A percentile compares a stretch with the other conserved stretches of the same genome.
These are phyloP conservation scores for Hydnum rufescens DNA, from an alignment of 768 basidiomycete genomes.

Conservation along the genomic window DNA sequence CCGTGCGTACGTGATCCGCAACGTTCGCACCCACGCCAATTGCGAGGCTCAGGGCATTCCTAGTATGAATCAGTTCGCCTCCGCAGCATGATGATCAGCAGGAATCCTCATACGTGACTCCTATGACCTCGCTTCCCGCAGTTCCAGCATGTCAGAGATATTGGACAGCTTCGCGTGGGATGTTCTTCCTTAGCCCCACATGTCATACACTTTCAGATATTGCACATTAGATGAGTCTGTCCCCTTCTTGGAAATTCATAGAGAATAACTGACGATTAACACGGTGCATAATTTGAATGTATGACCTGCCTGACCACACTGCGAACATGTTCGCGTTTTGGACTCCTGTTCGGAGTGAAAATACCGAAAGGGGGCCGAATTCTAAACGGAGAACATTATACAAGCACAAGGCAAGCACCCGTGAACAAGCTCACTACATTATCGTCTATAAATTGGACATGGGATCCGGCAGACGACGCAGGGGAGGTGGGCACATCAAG, in stretches of 20 bases:
- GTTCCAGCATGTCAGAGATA: constrained; percentile 58
- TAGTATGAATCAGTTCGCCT: constrained; percentile 6
- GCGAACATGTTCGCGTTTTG: constrained; percentile 44
- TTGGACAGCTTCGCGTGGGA: constrained; percentile 54
- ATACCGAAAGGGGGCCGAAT: constrained; percentile 28
- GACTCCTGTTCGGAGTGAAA: constrained; percentile 29
- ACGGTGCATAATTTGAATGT: constrained; percentile 48
- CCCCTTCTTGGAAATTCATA: neutral
- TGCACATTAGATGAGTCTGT: neutral
- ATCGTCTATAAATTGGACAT: constrained; percentile 62
- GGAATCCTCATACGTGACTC: constrained; percentile 29
- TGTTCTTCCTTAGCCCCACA: constrained; percentile 71
- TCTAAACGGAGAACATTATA: constrained; percentile 3
- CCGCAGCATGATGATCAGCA: constrained; percentile 8
- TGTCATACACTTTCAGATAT: constrained; percentile 39
- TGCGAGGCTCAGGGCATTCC: neutral
- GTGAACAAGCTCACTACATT: constrained; percentile 20
- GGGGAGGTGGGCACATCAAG: constrained; percentile 2
- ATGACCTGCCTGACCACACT: constrained; percentile 59
- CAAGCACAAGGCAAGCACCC: neutral
- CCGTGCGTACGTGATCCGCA: constrained; percentile 46
- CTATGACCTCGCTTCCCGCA: constrained; percentile 78
- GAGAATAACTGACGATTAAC: constrained; percentile 33
- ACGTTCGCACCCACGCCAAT: constrained; percentile 25
- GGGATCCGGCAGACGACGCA: constrained; percentile 2